Evolutionary conservation across 371 early-diverging fungal species (phyloP), one percentile per base, ranked within the genome.

Genomic region (Syncephalastrum contaminatum): DNA sequence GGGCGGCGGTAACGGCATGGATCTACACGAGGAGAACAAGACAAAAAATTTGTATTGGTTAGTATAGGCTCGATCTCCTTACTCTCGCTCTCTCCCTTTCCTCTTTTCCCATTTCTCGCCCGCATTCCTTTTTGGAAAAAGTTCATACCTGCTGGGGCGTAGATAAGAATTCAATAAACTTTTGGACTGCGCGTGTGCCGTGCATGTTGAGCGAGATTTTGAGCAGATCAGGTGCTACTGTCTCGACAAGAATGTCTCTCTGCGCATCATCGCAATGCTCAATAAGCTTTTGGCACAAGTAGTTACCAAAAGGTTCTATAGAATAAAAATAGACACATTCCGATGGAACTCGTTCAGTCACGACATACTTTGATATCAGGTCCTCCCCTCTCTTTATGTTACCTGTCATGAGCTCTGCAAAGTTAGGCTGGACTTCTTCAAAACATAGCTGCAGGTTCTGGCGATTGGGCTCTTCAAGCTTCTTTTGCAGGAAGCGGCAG

Each of bases 161-260:
- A 12, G 85, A 80, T 13, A 93, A 59, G 58, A 76, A 81, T 58
- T 98, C 99, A 53, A 99, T 89, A 69, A 96, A 80, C 72, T 93
- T 95, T 67, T 99, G 98, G 42, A 94, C 88, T 8, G 97, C 99
- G 49, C 99, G 82, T 27, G 98, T 98, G 16, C 99, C 99, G 69
- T 98, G 98, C 86, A 95, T 92, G 72, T 96, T 96, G 46, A 94
- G 67, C 36, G 91, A 88, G 45, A 98, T 90, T 27, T 69, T 77
- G 30, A 89, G 81, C 22, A 98, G 63, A 14, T 91, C 86, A 2
- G 87, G 84, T 0, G 90, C 81, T 0, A 92, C 87, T 5, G 68
- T 79, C 43, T 86, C 79, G 4, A 94, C 83, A 53, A 95, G 84
- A 48, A 69, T 67, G 4, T 83, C 84, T 21, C 89, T 77, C 69